A percentile compares a stretch with the other conserved stretches of the same genome.
Conservation (phyloP, 1,284 basidiomycete genomes). For the Cryptococcus amylolentus region DNA sequence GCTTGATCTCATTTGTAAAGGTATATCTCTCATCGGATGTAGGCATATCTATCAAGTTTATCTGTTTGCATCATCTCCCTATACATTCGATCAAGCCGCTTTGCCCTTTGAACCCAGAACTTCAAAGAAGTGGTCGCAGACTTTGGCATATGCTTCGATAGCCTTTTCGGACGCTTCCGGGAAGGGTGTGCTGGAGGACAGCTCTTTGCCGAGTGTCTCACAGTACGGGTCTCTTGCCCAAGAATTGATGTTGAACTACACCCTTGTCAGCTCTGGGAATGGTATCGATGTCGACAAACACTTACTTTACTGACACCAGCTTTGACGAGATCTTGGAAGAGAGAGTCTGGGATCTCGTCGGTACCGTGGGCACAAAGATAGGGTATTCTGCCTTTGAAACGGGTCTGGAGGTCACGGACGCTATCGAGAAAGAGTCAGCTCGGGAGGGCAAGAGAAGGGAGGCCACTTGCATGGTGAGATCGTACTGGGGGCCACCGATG, state of each 20-base stretch:
- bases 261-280: not conserved
- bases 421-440: conserved; percentile 3
- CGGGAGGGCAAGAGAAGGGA: not conserved
- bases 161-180: conserved; percentile 48
- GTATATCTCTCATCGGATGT: not conserved
- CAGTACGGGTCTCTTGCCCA: conserved; percentile 49
- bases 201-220: conserved; percentile 30
- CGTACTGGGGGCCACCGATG: conserved; percentile 40
- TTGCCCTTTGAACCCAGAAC: conserved; percentile 43
- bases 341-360: conserved; percentile 47
- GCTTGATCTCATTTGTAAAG: not conserved
- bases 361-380: conserved; percentile 47
- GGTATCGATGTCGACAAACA: not conserved
- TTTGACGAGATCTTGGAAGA: conserved; percentile 43
- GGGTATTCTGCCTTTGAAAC: conserved; percentile 29
- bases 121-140: conserved; percentile 41
- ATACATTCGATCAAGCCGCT: conserved; percentile 18
- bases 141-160: conserved; percentile 39
- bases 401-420: conserved; percentile 30
- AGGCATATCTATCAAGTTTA: not conserved
- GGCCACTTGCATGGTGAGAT: conserved; percentile 37
- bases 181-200: conserved; percentile 37
- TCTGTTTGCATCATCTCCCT: not conserved
- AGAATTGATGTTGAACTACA: conserved; percentile 50
- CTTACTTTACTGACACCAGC: conserved; percentile 46